Conservation (phyloP, 1,139 yeast species). For the Groenewaldozyma sp. region DNA sequence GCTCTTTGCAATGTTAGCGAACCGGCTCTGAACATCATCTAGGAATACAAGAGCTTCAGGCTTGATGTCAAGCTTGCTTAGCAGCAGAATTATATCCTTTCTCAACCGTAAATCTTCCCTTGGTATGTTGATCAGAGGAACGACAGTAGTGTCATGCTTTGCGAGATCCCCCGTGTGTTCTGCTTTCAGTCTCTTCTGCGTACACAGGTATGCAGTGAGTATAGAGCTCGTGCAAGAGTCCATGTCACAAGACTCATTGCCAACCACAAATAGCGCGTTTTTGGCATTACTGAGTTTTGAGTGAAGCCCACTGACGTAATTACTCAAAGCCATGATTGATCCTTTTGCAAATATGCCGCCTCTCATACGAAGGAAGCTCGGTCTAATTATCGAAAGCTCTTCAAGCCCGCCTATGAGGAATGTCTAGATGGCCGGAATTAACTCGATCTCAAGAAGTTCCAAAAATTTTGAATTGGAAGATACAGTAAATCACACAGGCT, state of each 20-base stretch:
- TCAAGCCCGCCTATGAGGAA: too few species aligned
- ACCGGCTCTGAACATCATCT: slow-evolving; percentile 43
- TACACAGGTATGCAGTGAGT: slow-evolving; percentile 52
- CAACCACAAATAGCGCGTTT: slow-evolving; percentile 48
- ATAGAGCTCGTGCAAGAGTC: slow-evolving; percentile 79
- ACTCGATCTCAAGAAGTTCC: too few species aligned
- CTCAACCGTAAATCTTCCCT: slow-evolving; percentile 56
- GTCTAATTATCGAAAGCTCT: too few species aligned
- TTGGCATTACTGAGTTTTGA: too few species aligned
- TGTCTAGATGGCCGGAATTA: too few species aligned
- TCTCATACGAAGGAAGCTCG: too few species aligned
- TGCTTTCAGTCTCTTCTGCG: slow-evolving; percentile 15
- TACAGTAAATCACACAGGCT: too few species aligned
- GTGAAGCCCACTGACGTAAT: too few species aligned
- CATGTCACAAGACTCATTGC: slow-evolving; percentile 75
- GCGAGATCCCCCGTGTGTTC: slow-evolving; percentile 4
- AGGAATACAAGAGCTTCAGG: slow-evolving; percentile 47
- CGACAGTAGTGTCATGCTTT: slow-evolving; percentile 18
- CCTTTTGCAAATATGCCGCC: too few species aligned
- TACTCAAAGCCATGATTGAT: too few species aligned
- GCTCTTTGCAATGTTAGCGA: background rate
- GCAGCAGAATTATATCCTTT: slow-evolving; percentile 55
- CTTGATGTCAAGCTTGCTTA: slow-evolving; percentile 41
- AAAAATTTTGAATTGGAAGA: too few species aligned
- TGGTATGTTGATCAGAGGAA: slow-evolving; percentile 72